Conservation (phyloP, 441 rosid species). For the Brassica balearica region DNA sequence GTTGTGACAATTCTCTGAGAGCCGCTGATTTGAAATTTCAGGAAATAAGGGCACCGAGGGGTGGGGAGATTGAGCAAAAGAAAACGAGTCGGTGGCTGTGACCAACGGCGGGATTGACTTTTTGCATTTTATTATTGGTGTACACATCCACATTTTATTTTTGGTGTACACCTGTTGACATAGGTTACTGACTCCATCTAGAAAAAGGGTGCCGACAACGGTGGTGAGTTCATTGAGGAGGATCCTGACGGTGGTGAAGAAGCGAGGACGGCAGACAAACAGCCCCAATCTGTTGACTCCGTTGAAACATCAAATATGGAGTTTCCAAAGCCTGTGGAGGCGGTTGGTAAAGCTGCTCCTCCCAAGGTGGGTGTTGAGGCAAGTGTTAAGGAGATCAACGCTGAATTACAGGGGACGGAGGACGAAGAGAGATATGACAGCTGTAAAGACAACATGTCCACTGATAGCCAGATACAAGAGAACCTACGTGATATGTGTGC, state of each 20-base stretch:
- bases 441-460: not conserved
- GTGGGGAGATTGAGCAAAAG: not conserved
- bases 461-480: not conserved
- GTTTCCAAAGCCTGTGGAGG: not conserved
- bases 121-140: not conserved
- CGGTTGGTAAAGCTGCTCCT: not conserved
- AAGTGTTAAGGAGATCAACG: not conserved
- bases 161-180: not conserved
- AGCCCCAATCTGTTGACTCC: not conserved
- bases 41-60: not conserved
- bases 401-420: not conserved
- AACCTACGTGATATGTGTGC: not conserved
- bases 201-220: not conserved
- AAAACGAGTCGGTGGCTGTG: not conserved
- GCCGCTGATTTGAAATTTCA: not conserved
- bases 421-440: not conserved
- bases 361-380: not conserved
- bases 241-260: too few species aligned
- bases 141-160: not conserved
- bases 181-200: too few species aligned
- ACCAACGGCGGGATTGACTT: not conserved
- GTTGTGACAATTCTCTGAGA: not conserved
- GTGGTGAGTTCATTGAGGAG: too few species aligned
- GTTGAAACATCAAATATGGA: not conserved
- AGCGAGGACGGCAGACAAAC: not conserved